Percentiles rank a stretch among this genome's conserved stretches.
Evolutionary conservation across 331 rosid genomes (phyloP).

Genomic region (Malus hybrid): DNA sequence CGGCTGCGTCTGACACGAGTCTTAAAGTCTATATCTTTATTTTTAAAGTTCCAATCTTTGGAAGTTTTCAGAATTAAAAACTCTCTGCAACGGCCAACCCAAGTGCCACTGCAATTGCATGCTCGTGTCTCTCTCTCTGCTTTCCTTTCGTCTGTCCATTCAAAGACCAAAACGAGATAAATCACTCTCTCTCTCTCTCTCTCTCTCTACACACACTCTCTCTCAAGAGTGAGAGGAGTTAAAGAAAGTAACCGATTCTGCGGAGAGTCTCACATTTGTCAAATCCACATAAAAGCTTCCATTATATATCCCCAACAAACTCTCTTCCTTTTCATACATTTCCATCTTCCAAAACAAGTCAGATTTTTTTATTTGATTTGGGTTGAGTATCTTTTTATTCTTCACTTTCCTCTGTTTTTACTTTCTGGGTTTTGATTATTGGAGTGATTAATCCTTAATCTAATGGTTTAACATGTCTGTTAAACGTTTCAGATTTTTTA

Average conservation of each 20-base stretch:
- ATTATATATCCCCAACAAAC: not conserved
- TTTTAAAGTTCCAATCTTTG: not conserved
- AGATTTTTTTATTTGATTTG: not conserved
- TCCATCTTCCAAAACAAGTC: not conserved
- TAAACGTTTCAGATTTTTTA: constrained; percentile 23
- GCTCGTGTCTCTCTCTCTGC: not conserved
- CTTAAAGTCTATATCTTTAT: not conserved
- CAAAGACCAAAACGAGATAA: not conserved
- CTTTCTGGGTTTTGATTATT: constrained; percentile 16
- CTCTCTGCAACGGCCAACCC: constrained; percentile 16
- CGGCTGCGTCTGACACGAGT: constrained; percentile 7
- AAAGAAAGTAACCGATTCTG: constrained; percentile 11
- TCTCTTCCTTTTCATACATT: not conserved
- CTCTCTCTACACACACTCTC: too few relatives aligned
- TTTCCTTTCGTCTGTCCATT: not conserved
- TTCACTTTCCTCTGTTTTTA: not conserved
- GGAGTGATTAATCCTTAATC: not conserved
- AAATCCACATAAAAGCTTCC: not conserved
- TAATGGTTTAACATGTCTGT: not conserved
- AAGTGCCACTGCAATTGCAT: not conserved
- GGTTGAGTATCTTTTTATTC: not conserved
- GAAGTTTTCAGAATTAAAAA: not conserved
- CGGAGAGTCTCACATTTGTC: constrained; percentile 23
- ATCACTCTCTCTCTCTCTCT: not conserved
- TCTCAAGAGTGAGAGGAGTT: not conserved